Conservation (phyloP, 306 rosid genomes). For the Astragalus membranaceus region DNA sequence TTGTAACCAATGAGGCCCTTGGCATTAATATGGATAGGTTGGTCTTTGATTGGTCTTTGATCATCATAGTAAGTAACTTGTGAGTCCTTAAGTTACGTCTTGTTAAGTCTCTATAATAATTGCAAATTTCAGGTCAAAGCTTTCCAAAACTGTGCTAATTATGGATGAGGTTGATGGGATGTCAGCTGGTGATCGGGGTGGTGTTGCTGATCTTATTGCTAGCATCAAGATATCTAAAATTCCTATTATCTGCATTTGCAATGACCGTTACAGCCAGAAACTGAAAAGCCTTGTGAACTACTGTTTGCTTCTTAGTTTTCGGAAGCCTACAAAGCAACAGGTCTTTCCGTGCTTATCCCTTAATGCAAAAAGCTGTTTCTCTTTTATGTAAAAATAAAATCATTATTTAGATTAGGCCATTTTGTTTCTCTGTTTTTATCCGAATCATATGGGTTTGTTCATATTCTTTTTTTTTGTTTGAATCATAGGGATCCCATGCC, state of each 20-base stretch:
- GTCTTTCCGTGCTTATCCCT: slow-evolving; percentile 26
- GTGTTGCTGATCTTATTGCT: slow-evolving; percentile 89
- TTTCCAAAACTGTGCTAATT: slow-evolving; percentile 72
- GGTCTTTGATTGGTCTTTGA: slow-evolving; percentile 40
- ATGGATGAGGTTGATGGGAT: slow-evolving; percentile 99
- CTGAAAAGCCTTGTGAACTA: slow-evolving; percentile 91
- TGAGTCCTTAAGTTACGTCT: slow-evolving; percentile 3
- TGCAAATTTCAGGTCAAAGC: slow-evolving; percentile 59
- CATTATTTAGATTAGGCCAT: neutral
- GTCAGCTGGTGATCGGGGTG: slow-evolving; percentile 99
- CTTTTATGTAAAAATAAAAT: neutral
- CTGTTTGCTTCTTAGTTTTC: slow-evolving; percentile 80
- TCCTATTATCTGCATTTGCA: slow-evolving; percentile 96
- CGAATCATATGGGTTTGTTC: neutral
- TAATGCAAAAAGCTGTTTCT: neutral
- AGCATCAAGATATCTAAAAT: slow-evolving; percentile 87
- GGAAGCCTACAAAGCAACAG: slow-evolving; percentile 97
- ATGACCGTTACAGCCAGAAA: slow-evolving; percentile 97
- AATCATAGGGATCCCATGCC: neutral
- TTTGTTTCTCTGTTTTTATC: neutral
- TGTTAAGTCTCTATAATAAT: slow-evolving; percentile 15
- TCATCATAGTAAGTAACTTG: slow-evolving; percentile 14
- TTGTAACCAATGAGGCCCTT: slow-evolving; percentile 57
- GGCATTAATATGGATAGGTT: slow-evolving; percentile 51
- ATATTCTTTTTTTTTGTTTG: slow-evolving; percentile 3